Conservation (phyloP, 208 protist genomes). For the Porcisia hertigi region DNA sequence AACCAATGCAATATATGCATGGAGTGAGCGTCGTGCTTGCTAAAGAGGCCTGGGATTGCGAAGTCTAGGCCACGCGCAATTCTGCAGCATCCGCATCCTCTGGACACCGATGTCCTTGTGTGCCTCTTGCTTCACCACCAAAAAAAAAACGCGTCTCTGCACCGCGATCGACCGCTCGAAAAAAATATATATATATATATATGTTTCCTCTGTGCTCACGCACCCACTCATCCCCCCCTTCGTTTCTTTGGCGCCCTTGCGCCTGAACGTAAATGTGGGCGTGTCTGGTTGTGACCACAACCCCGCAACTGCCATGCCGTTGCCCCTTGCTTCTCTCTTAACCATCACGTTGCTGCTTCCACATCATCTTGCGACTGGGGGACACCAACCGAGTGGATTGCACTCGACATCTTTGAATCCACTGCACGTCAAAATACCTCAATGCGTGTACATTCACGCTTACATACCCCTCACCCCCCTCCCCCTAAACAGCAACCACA, state of each 20-base stretch:
- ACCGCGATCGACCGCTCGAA: background rate
- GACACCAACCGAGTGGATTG: background rate
- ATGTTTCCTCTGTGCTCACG: background rate
- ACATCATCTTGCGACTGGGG: background rate
- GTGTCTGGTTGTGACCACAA: background rate
- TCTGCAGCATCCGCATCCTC: background rate
- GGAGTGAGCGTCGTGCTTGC: background rate
- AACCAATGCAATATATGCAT: background rate
- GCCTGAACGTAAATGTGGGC: background rate
- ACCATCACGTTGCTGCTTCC: background rate
- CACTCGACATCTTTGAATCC: background rate
- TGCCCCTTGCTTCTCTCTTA: slow-evolving; percentile 1
- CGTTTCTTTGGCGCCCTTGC: background rate
- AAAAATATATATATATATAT: too few species aligned
- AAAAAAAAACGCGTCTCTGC: background rate
- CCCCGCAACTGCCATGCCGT: background rate
- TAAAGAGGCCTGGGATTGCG: too few species aligned
- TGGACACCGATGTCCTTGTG: background rate
- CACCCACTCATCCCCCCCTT: background rate
- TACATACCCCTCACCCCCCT: background rate
- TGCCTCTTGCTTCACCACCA: background rate
- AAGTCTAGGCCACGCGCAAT: background rate
- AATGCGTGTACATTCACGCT: background rate
- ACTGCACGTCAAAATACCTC: background rate
- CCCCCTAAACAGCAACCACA: background rate